Conservation (phyloP, 1,284 basidiomycete species). For the Rhizoctonia solani region DNA sequence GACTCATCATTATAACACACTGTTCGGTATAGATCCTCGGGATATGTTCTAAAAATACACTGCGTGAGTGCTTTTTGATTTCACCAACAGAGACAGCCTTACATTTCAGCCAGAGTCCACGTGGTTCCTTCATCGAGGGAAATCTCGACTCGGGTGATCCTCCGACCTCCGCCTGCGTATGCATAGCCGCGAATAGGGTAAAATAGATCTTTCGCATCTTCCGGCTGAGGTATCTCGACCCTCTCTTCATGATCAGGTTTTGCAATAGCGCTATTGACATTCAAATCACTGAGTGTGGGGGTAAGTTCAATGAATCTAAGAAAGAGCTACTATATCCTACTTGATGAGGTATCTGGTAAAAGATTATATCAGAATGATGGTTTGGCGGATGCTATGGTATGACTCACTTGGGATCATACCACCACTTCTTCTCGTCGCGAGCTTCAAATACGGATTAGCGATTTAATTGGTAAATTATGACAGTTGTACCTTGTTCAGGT, state of each 20-base stretch:
- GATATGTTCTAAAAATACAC: slow-evolving; percentile 48
- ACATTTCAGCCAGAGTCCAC: slow-evolving; percentile 59
- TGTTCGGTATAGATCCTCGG: slow-evolving; percentile 59
- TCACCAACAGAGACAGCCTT: slow-evolving; percentile 35
- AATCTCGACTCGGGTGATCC: slow-evolving; percentile 63
- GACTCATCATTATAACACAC: slow-evolving; percentile 44
- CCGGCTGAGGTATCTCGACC: slow-evolving; percentile 44
- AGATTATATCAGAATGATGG: neutral
- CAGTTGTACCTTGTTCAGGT: slow-evolving; percentile 53
- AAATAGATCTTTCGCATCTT: slow-evolving; percentile 13
- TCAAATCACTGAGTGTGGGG: slow-evolving; percentile 56
- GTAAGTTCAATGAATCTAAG: neutral
- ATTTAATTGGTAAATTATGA: neutral
- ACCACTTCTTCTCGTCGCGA: slow-evolving; percentile 60
- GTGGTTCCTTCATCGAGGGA: slow-evolving; percentile 61
- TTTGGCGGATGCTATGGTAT: neutral
- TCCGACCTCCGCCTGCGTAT: slow-evolving; percentile 67
- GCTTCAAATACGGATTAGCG: slow-evolving; percentile 44
- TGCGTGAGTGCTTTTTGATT: neutral
- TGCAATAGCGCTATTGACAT: slow-evolving; percentile 64
- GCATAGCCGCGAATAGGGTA: slow-evolving; percentile 62
- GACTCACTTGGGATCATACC: slow-evolving; percentile 61
- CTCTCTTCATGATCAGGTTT: slow-evolving; percentile 62
- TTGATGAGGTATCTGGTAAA: slow-evolving; percentile 53
- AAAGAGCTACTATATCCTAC: slow-evolving; percentile 41